Evolutionary conservation across 2,329 filamentous ascomycete species (phyloP).

Genomic region (Phyllosticta capitalensis): DNA sequence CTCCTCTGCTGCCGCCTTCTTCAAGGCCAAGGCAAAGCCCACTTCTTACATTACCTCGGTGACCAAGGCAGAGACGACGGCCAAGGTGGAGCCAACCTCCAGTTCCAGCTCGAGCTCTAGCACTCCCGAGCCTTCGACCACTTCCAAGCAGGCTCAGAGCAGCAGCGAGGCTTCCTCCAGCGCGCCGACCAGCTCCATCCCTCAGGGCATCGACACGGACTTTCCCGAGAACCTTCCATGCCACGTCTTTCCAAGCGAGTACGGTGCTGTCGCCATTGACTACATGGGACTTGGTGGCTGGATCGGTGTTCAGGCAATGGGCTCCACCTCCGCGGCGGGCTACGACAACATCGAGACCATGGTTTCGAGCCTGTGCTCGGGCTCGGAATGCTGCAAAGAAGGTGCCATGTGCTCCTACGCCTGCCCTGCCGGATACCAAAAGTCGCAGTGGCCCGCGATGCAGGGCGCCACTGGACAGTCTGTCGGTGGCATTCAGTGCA

Average conservation of each 20-base stretch:
- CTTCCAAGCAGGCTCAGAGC: constrained; percentile 13
- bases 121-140: constrained; percentile 17
- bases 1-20: constrained; percentile 28
- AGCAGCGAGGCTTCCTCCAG: constrained; percentile 13
- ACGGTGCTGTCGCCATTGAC: constrained; percentile 63
- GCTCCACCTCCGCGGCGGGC: constrained; percentile 26
- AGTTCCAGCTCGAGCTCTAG: constrained; percentile 17
- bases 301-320: constrained; percentile 60
- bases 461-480: constrained; percentile 79
- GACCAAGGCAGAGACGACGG: constrained; percentile 5
- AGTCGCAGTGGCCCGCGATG: constrained; percentile 73
- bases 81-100: constrained; percentile 18
- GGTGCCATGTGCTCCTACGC: constrained; percentile 82
- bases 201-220: constrained; percentile 48
- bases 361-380: constrained; percentile 45
- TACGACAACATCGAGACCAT: constrained; percentile 54
- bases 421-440: constrained; percentile 85
- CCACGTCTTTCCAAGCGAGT: constrained; percentile 63
- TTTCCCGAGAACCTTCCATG: constrained; percentile 73
- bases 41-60: constrained; percentile 13
- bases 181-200: constrained; percentile 16
- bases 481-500: constrained; percentile 79
- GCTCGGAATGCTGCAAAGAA: constrained; percentile 50
- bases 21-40: neutral
- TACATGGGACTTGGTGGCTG: constrained; percentile 67